Evolutionary conservation across 176 grass and related monocot species (phyloP).

Genomic region (Tillandsia fasciculata): DNA sequence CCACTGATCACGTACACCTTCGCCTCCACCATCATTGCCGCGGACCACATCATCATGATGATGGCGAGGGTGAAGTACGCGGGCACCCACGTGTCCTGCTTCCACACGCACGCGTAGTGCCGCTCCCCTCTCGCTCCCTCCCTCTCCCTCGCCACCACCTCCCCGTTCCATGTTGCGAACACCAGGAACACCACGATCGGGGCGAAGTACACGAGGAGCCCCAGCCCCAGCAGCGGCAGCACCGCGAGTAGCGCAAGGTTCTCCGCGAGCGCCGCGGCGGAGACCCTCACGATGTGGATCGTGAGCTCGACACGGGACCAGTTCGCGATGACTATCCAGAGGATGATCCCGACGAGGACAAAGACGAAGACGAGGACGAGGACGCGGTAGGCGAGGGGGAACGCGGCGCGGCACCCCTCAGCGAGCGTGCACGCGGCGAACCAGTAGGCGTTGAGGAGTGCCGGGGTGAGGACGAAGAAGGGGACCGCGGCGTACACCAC

Average conservation of each 20-base stretch:
- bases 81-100: conserved; percentile 33
- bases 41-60: conserved; percentile 39
- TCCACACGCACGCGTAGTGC: conserved; percentile 36
- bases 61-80: conserved; percentile 35
- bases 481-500: conserved; percentile 30
- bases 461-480: conserved; percentile 41
- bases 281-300: conserved; percentile 27
- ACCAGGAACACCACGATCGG: conserved; percentile 38
- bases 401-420: conserved; percentile 3
- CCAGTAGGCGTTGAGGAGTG: conserved; percentile 41
- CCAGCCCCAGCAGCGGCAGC: conserved; percentile 21
- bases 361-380: conserved; percentile 31
- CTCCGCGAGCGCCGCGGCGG: conserved; percentile 23
- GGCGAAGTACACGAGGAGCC: conserved; percentile 26
- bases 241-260: conserved; percentile 26
- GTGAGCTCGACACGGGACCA: conserved; percentile 38
- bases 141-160: conserved; percentile 23
- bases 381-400: conserved; percentile 36
- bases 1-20: conserved; percentile 33
- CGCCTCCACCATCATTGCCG: conserved; percentile 35
- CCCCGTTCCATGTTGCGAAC: conserved; percentile 39
- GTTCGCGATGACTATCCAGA: conserved; percentile 38
- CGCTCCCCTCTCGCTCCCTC: conserved; percentile 2
- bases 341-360: conserved; percentile 25
- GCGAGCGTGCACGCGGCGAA: conserved; percentile 28